Conservation (phyloP, 83 land plant species). For the Diphasiastrum complanatum region DNA sequence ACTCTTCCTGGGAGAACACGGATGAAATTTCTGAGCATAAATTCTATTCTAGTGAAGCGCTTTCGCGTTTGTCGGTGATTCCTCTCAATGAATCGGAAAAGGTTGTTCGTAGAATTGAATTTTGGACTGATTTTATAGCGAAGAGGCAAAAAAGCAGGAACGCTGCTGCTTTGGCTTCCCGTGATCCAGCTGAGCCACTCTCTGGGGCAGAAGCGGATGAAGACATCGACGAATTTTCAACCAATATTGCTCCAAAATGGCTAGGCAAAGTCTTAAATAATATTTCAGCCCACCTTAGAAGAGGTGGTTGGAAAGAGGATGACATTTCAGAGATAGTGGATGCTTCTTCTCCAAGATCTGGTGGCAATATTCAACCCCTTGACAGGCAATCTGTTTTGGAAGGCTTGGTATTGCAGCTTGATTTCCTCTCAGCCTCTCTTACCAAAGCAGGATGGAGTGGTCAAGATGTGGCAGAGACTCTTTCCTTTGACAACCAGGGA, state of each 20-base stretch:
- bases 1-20: not conserved
- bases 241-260: not conserved
- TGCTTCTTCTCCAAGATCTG: not conserved
- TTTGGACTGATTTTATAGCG: constrained; percentile 5
- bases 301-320: constrained; percentile 6
- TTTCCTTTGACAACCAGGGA: constrained; percentile 4
- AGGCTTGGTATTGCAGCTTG: constrained; percentile 12
- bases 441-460: constrained; percentile 26
- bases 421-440: constrained; percentile 18
- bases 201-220: not conserved
- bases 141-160: constrained; percentile 5
- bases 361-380: not conserved
- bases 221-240: not conserved
- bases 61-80: not conserved
- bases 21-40: not conserved
- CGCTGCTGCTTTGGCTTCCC: not conserved
- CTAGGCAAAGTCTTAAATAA: not conserved
- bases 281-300: constrained; percentile 3
- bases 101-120: constrained; percentile 7
- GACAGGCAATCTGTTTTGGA: constrained; percentile 14
- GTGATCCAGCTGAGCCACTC: not conserved
- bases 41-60: not conserved
- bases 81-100: not conserved
- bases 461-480: constrained; percentile 15
- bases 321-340: constrained; percentile 10